Evolutionary conservation across 805 yeast genomes (phyloP).

Genomic region (Ogataea methanolica): DNA sequence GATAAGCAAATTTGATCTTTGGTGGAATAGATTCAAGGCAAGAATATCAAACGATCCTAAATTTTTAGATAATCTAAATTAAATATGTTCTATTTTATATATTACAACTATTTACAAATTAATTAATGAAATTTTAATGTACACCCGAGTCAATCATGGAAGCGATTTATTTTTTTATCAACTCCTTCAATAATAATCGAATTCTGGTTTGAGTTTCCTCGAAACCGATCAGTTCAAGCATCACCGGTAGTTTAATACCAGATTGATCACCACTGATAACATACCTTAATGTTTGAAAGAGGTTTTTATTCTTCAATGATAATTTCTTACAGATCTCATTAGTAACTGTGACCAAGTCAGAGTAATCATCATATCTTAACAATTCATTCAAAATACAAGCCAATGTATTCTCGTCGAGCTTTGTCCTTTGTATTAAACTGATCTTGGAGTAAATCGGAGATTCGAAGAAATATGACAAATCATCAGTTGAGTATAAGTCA

Average conservation of each 20-base stretch:
- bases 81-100: background rate
- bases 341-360: conserved; percentile 9
- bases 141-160: too few species aligned
- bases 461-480: conserved; percentile 46
- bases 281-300: conserved; percentile 58
- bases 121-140: too few species aligned
- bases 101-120: too few species aligned
- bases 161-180: background rate
- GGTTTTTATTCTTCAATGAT: conserved; percentile 32
- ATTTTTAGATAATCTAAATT: conserved; percentile 53
- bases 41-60: conserved; percentile 77
- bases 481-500: conserved; percentile 39
- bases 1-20: conserved; percentile 79
- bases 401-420: conserved; percentile 8
- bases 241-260: conserved; percentile 61
- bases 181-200: background rate
- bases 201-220: conserved; percentile 29
- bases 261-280: conserved; percentile 68
- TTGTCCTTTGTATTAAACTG: conserved; percentile 9
- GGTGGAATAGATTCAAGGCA: conserved; percentile 91
- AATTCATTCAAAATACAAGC: conserved; percentile 6
- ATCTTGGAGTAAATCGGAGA: conserved; percentile 29
- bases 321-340: conserved; percentile 1
- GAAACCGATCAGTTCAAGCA: conserved; percentile 52
- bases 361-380: conserved; percentile 4